Evolutionary conservation across 2,329 filamentous ascomycete genomes (phyloP), one percentile per base, ranked within the genome.

Genomic region (Clonostachys rhizophaga): DNA sequence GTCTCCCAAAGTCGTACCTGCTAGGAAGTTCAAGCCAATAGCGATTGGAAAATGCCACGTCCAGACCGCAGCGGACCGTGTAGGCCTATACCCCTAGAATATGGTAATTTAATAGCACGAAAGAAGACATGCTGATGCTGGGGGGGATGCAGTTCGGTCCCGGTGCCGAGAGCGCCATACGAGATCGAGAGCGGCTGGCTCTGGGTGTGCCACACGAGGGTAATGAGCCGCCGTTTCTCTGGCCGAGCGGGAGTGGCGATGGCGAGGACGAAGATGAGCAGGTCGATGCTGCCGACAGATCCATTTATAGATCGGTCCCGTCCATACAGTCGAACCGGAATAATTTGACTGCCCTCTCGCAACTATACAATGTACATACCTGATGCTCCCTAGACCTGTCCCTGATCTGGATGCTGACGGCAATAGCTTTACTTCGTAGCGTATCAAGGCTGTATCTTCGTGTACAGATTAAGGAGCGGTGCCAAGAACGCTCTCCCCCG

Each of bases 381-480:
- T 12, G 7, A 43, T 10, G 5, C 39, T 4, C 17, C 20, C 5
- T 47, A 34, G 12, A 18, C n/a, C 3, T 24, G 18, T 9, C 18
- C 14, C 18, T n/a, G 11, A 16, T 12, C 9, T 16, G 9, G 24
- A 9, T 30, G 9, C 24, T 30, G 24, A 30, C 24, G 16, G 4
- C 12, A 43, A 24, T 49, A 80, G 72, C 71, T 86, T 18, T 86
- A 84, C 59, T 81, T 85, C 54, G 75, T 72, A 11, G 83, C 78
- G 12, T 84, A 81, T 50, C 65, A 70, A 49, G 70, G 77, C 42
- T 67, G 69, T 45, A 78, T 87, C 13, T 76, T 83, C 54, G 70
- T 84, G 50, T 84, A 78, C 53, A 67, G 65, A 49, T 81, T 70
- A 36, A 70, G 65, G 47, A 72, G 65, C 53, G 69, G 68, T 48